Conservation (phyloP, 257 asterid genomes). For the Coffea eugenioides region DNA sequence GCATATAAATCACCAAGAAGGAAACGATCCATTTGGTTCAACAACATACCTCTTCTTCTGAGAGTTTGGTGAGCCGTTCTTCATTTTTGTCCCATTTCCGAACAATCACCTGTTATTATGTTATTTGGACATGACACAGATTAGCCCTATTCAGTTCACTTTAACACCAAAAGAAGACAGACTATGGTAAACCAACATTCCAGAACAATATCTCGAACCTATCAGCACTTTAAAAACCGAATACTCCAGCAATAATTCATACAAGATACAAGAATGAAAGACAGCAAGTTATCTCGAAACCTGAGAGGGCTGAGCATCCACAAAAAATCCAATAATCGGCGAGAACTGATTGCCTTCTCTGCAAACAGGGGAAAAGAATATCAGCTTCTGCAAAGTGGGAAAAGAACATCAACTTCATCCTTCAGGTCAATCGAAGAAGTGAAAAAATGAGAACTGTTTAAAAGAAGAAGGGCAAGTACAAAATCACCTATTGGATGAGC, state of each 20-base stretch:
- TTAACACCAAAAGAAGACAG: not conserved
- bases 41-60: constrained; percentile 73
- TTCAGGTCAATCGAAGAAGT: not conserved
- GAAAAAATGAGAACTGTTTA: not conserved
- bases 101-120: constrained; percentile 58
- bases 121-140: constrained; percentile 11
- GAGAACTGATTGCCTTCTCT: constrained; percentile 83
- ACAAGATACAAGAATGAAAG: not conserved
- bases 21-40: constrained; percentile 14
- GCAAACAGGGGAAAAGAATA: constrained; percentile 26
- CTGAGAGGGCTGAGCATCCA: constrained; percentile 60
- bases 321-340: constrained; percentile 74
- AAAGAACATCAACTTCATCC: constrained; percentile 7
- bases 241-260: not conserved
- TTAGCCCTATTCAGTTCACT: not conserved
- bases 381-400: constrained; percentile 37
- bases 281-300: constrained; percentile 24
- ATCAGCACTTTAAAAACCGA: not conserved
- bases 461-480: not conserved
- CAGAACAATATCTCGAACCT: not conserved
- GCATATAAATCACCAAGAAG: not conserved
- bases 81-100: constrained; percentile 77
- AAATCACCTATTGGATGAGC: constrained; percentile 67
- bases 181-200: not conserved
- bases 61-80: constrained; percentile 60